Percentiles rank a stretch among this genome's conserved stretches.
These are phyloP conservation scores for Phytopythium montanum DNA, from an alignment of 352 stramenopile species.

Conservation along the genomic window DNA sequence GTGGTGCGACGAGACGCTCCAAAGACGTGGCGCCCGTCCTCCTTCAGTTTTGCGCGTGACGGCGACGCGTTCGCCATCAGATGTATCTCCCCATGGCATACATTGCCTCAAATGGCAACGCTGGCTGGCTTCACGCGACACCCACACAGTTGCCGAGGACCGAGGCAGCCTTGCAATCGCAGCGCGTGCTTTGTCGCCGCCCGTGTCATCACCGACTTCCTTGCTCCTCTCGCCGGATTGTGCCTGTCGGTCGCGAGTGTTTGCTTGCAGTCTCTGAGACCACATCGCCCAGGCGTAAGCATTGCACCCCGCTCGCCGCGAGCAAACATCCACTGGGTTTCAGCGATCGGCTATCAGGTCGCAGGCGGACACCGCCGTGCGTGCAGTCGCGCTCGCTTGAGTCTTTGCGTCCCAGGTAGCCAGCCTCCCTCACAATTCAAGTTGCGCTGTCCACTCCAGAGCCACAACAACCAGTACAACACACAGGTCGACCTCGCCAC, in stretches of 20 bases:
- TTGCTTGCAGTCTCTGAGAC: constrained; percentile 1
- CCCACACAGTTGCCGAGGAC: not conserved
- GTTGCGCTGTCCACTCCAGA: not conserved
- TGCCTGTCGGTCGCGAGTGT: too few relatives aligned
- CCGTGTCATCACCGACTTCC: not conserved
- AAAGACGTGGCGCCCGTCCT: not conserved
- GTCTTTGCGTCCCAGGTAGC: too few relatives aligned
- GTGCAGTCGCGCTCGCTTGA: not conserved
- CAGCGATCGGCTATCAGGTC: too few relatives aligned
- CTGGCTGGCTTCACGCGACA: not conserved
- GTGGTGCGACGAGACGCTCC: constrained; percentile 2
- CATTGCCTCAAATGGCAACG: too few relatives aligned
- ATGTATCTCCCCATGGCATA: too few relatives aligned
- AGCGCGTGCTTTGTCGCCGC: not conserved
- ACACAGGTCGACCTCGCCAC: too few relatives aligned
- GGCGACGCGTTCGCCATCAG: constrained; percentile 2
- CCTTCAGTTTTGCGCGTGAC: constrained; percentile 2
- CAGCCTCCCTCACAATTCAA: constrained; percentile 1
- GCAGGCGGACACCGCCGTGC: too few relatives aligned
- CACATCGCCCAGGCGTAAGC: not conserved
- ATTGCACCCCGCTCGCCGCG: not conserved
- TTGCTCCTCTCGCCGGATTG: not conserved
- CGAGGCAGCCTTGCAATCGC: not conserved
- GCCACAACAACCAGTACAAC: too few relatives aligned
- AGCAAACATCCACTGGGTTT: constrained; percentile 7